A percentile compares a stretch with the other conserved stretches of the same genome.
Evolutionary conservation across 176 grass and related monocot genomes (phyloP).

Genomic region (Cenchrus fungigraminus): DNA sequence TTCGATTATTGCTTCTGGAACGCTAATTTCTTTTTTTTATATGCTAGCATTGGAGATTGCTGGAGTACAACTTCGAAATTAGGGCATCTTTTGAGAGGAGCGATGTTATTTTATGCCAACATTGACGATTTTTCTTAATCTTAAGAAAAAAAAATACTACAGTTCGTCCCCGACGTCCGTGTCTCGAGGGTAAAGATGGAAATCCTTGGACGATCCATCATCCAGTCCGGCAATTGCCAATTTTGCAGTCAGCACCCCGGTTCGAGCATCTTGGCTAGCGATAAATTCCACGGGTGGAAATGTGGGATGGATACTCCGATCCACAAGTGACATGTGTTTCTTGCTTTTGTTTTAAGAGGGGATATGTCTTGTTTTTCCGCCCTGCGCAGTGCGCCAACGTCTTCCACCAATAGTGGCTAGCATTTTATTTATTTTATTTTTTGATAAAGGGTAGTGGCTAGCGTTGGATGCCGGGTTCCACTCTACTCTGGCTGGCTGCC

Average conservation of each 20-base stretch:
- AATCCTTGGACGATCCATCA: background rate
- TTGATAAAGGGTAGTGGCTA: background rate
- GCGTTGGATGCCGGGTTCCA: slow-evolving; percentile 15
- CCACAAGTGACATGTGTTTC: slow-evolving; percentile 33
- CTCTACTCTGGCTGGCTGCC: background rate
- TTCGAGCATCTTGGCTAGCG: slow-evolving; percentile 2
- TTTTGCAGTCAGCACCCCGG: background rate
- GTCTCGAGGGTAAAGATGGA: background rate
- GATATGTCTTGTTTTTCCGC: background rate
- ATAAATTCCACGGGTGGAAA: background rate
- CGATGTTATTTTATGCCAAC: background rate
- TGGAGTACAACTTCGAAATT: background rate
- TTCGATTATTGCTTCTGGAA: background rate
- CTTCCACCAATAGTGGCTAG: slow-evolving; percentile 18
- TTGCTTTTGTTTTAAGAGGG: slow-evolving; percentile 22
- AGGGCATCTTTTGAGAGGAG: background rate
- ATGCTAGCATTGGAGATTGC: background rate
- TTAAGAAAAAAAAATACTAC: background rate
- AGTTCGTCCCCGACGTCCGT: background rate
- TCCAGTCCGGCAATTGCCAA: background rate
- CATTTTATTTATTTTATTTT: background rate
- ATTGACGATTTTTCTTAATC: background rate
- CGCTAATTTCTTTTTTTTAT: background rate
- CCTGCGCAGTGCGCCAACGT: background rate
- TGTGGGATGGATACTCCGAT: background rate